Conservation (phyloP, 805 yeast species). For the Peterozyma toletana region DNA sequence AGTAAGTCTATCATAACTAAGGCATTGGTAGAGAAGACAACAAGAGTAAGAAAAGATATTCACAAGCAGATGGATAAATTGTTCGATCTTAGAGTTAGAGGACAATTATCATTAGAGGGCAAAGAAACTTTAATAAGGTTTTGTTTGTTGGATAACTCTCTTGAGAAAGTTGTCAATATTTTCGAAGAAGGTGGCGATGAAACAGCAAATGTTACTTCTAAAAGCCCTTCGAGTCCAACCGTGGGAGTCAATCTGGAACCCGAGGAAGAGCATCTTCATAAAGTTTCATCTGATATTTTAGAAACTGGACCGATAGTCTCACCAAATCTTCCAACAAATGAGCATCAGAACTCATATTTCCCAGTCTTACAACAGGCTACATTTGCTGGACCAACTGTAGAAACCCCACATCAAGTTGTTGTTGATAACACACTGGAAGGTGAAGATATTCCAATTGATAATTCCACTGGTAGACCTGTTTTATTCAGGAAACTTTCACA, state of each 20-base stretch:
- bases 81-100: conserved; percentile 37
- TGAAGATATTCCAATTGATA: conserved; percentile 48
- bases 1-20: conserved; percentile 37
- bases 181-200: conserved; percentile 29
- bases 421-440: conserved; percentile 54
- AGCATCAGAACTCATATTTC: conserved; percentile 16
- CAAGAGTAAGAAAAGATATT: conserved; percentile 40
- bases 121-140: conserved; percentile 47
- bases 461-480: conserved; percentile 66
- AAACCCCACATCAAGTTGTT: conserved; percentile 66
- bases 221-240: background rate
- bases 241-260: background rate
- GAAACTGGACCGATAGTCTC: conserved; percentile 47
- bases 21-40: conserved; percentile 44
- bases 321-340: conserved; percentile 25
- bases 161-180: conserved; percentile 44
- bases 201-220: conserved; percentile 1
- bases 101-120: conserved; percentile 43
- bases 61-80: conserved; percentile 44
- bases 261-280: conserved; percentile 29
- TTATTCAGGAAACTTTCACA: conserved; percentile 57
- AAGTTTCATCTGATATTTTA: conserved; percentile 40
- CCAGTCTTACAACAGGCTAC: conserved; percentile 8
- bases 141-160: conserved; percentile 46
- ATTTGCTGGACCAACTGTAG: conserved; percentile 14